These are phyloP conservation scores for Cutaneotrichosporon sp. DNA, from an alignment of 1,284 basidiomycete genomes.

Conservation along the genomic window DNA sequence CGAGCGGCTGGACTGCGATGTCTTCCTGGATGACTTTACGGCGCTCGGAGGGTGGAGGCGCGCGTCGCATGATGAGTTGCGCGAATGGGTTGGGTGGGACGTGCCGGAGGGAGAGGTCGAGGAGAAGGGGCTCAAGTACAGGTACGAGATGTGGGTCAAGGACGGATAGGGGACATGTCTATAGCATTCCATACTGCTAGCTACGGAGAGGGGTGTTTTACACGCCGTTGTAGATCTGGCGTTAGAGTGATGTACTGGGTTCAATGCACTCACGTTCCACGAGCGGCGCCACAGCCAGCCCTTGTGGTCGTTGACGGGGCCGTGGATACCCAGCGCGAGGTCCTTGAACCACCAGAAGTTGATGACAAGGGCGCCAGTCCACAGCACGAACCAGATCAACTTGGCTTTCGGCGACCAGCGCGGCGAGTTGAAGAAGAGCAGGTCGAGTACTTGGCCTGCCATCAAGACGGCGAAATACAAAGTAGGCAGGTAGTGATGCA, in stretches of 20 bases:
- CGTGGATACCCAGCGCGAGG: constrained; percentile 81
- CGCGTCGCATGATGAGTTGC: constrained; percentile 60
- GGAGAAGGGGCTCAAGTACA: constrained; percentile 76
- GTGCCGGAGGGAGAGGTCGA: constrained; percentile 69
- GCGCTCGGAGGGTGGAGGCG: constrained; percentile 54
- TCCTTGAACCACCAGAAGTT: constrained; percentile 93
- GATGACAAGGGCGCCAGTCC: constrained; percentile 60
- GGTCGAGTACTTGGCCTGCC: constrained; percentile 83
- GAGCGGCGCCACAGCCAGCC: constrained; percentile 67
- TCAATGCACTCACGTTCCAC: constrained; percentile 39
- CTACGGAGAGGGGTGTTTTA: neutral
- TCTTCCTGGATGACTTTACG: constrained; percentile 73
- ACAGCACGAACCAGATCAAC: constrained; percentile 63
- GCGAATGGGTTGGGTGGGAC: constrained; percentile 70
- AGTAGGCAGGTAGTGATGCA: constrained; percentile 66
- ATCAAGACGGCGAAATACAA: constrained; percentile 93
- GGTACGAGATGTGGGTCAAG: constrained; percentile 84
- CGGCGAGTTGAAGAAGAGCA: constrained; percentile 74
- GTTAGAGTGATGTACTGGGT: neutral
- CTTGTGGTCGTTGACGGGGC: constrained; percentile 71
- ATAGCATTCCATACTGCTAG: constrained; percentile 9
- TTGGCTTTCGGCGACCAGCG: constrained; percentile 63
- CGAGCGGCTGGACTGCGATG: constrained; percentile 68
- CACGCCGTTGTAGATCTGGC: constrained; percentile 27
- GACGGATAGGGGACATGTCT: constrained; percentile 31